These are phyloP conservation scores for Vinca minor DNA, from an alignment of 257 asterid species.

Conservation along the genomic window DNA sequence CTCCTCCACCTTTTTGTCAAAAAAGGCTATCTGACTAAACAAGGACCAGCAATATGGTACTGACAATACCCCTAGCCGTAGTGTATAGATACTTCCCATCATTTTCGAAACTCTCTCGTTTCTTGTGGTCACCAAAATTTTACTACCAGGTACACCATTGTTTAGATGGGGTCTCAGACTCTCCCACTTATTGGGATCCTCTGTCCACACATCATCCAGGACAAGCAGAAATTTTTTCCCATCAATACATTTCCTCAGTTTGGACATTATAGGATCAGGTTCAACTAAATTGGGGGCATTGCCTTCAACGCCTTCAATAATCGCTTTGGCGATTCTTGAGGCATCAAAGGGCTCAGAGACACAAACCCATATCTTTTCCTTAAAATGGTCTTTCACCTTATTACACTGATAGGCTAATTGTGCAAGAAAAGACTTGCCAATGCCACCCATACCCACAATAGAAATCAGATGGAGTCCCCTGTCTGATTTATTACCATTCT, in stretches of 20 bases:
- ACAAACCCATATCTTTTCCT: slow-evolving; percentile 25
- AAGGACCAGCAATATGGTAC: slow-evolving; percentile 28
- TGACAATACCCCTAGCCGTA: slow-evolving; percentile 13
- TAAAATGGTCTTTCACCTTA: slow-evolving; percentile 14
- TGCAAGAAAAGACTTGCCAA: slow-evolving; percentile 42
- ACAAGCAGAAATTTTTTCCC: slow-evolving; percentile 24
- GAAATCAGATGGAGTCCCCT: slow-evolving; percentile 17
- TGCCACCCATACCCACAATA: slow-evolving; percentile 37
- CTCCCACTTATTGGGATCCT: slow-evolving; percentile 17
- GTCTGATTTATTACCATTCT: background rate
- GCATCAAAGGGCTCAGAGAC: slow-evolving; percentile 36
- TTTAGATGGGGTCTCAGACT: slow-evolving; percentile 17
- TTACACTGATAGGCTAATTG: slow-evolving; percentile 22
- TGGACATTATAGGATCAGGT: slow-evolving; percentile 13
- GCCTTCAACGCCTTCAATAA: slow-evolving; percentile 19
- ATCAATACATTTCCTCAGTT: slow-evolving; percentile 3
- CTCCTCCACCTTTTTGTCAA: slow-evolving; percentile 12
- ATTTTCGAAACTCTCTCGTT: slow-evolving; percentile 20
- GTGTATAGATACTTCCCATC: slow-evolving; percentile 22
- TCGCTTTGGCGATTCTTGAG: slow-evolving; percentile 28
- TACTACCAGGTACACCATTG: slow-evolving; percentile 22
- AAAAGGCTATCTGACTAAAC: slow-evolving; percentile 22
- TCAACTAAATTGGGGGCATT: slow-evolving; percentile 11
- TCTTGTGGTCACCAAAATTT: slow-evolving; percentile 33
- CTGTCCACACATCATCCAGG: slow-evolving; percentile 30